These are phyloP conservation scores for Lepidopterella palustris DNA, from an alignment of 495 filamentous ascomycete species.

Conservation along the genomic window DNA sequence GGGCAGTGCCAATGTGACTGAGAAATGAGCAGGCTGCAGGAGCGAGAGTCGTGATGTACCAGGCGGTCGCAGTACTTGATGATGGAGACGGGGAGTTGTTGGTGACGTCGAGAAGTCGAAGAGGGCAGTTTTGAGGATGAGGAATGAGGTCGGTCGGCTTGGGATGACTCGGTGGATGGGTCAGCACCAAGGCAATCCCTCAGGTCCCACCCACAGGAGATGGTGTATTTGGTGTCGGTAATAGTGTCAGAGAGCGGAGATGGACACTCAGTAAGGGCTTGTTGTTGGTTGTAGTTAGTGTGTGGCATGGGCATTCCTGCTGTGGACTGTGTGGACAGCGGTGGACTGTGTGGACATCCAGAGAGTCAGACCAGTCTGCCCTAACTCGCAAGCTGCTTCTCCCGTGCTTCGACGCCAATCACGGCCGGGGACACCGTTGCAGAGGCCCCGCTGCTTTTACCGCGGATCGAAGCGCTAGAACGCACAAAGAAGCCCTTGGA, in stretches of 20 bases:
- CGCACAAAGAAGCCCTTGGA: slow-evolving; percentile 4
- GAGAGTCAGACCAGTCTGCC: background rate
- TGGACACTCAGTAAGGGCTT: background rate
- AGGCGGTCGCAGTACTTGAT: background rate
- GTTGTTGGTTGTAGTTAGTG: background rate
- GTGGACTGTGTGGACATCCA: background rate
- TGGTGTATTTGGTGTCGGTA: background rate
- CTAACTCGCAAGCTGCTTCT: background rate
- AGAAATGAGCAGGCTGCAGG: background rate
- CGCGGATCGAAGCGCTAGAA: slow-evolving; percentile 4
- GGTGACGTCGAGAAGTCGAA: background rate
- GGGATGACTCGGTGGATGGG: background rate
- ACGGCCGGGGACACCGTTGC: background rate
- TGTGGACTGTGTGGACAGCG: background rate
- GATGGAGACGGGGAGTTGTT: background rate
- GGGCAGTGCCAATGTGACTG: background rate
- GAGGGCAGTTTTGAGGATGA: background rate
- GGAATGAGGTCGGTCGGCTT: background rate
- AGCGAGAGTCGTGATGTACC: background rate
- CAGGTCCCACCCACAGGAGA: background rate
- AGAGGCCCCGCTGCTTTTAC: background rate
- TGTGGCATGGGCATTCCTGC: background rate
- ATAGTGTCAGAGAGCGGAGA: background rate
- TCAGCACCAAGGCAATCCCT: background rate
- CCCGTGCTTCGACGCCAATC: background rate